Evolutionary conservation across 306 rosid genomes (phyloP), one percentile per base, ranked within the genome.

Genomic region (Gynostemma pentaphyllum): DNA sequence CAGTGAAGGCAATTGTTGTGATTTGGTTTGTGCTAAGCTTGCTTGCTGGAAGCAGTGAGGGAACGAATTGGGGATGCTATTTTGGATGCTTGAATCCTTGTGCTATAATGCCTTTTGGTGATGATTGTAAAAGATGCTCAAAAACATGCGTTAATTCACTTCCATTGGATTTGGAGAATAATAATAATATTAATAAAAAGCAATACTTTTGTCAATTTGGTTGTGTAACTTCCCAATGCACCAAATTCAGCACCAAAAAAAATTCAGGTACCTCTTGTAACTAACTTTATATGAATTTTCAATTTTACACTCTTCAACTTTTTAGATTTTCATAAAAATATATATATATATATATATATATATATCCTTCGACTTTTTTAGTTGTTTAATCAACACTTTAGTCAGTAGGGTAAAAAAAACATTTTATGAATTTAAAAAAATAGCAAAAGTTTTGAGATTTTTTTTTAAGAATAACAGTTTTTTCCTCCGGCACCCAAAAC

Each of bases 221-320:
- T 2, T 78, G 82, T 50, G 76, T 79, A 56, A 50, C 70, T 7
- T 65, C 72, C 32, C 45, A 49, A 72, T 78, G 82, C 45, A 30
- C 78, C 64, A 52, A 63, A 45, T 22, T 74, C 74, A 78, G 79
- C 78, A 50, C 76, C 68, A 54, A 40, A 56, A 28, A 60, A 23
- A 44, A 66, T 65, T 76, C 82, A 60, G 56, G 82, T 78, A 3
- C 54, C 19, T 2, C 19, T 23, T 19, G 1, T 18, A 19, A 14
- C 0, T 16, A 21, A 14, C 19, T 48, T 26, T 48, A 5, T 12
- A 0, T 16, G 5, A 8, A 3, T 26, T 19, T 26, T 47, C 4
- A 14, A 19, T 19, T 1, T 18, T 23, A 14, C 0, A 2, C 54
- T 47, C 19, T 48, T 26, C n/a, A n/a, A n/a, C 21, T 26, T 48